Evolutionary conservation across 2,329 filamentous ascomycete species (phyloP).

Genomic region (Verticillium albo-atrum): DNA sequence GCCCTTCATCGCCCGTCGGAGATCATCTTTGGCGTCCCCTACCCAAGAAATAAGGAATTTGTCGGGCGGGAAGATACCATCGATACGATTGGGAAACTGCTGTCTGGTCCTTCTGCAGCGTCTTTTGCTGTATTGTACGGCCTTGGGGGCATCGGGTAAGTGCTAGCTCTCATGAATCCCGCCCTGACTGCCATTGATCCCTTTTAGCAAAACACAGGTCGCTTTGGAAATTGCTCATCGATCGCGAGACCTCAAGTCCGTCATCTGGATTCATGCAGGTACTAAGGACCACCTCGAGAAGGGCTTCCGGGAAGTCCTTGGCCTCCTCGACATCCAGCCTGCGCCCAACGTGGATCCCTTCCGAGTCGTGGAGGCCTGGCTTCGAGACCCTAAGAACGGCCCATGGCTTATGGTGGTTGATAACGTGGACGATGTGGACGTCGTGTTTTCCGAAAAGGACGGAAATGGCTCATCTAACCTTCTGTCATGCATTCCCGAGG

Average conservation of each 20-base stretch:
- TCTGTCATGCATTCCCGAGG: not conserved
- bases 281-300: not conserved
- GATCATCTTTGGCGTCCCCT: not conserved
- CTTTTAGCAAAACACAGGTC: not conserved
- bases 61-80: not conserved
- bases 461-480: not conserved
- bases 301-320: not conserved
- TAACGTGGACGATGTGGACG: not conserved
- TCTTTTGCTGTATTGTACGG: not conserved
- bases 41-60: not conserved
- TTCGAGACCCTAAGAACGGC: not conserved
- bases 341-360: not conserved
- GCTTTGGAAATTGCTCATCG: not conserved
- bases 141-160: not conserved
- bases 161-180: not conserved
- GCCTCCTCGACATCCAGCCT: not conserved
- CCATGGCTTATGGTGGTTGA: not conserved
- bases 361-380: not conserved
- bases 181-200: not conserved
- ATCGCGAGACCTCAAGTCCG: not conserved
- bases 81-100: not conserved
- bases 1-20: slow-evolving; percentile 1
- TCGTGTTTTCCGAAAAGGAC: not conserved
- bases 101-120: not conserved
- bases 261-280: not conserved